Evolutionary conservation across 1,139 yeast species (phyloP), one percentile per base, ranked within the genome.

Genomic region (Protomyces arabidopsidicola): DNA sequence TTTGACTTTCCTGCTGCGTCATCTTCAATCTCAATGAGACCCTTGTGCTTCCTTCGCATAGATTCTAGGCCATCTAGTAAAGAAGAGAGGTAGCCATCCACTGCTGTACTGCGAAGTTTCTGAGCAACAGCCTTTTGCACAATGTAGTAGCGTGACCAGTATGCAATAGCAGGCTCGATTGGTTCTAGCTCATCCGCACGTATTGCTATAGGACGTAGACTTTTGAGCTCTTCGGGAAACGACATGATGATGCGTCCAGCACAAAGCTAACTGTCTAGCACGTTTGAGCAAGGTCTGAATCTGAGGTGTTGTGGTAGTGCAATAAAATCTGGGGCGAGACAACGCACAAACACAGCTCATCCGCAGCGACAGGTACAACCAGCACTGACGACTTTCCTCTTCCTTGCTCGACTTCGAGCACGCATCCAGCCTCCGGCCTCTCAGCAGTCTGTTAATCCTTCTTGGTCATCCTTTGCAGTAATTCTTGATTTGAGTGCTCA

Each of bases 1-100:
- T 85, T 80, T 12, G 82, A 81, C 64, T 82, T 76, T 3, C 90
- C 82, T 16, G 83, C 75, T 16, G 79, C 81, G 68, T 82, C 83
- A 69, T 86, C 88, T 38, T 74, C 75, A 57, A 88, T 76, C 4
- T 87, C 79, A 24, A 77, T 78, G 63, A 76, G 79, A 38, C 80
- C 81, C 2, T 76, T 42, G 51, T 70, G 53, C 36, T 60, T 48
- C 38, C 56, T 42, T 64, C 66, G 63, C 57, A 74, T 71, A 67
- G 64, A 45, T 45, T 57, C 65, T 24, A 59, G 48, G 16, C 22
- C 16, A 8, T 53, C 65, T 9, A 55, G 58, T 14, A 61, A 31
- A 6, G 14, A 18, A 6, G 45, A 22, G 18, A 65, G 51, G 48
- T 64, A 58, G n/a, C 45, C 31, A 18, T 60, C 51, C 9, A 53